Percentiles rank a stretch among this genome's conserved stretches.
Conservation (phyloP, 2,329 filamentous ascomycete species). For the Claviceps maximensis region DNA sequence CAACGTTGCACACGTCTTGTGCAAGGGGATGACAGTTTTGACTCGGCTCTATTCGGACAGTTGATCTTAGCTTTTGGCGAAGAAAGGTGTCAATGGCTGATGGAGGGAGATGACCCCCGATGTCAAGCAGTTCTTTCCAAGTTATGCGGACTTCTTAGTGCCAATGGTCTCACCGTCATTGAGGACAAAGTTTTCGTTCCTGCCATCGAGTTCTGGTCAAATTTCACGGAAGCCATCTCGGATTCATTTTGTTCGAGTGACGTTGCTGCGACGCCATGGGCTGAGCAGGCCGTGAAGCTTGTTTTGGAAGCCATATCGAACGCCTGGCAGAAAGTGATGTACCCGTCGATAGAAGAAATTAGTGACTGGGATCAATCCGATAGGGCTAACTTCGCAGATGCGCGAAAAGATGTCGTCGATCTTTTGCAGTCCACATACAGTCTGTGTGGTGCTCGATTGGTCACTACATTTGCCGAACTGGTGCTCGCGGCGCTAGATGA, state of each 20-base stretch:
- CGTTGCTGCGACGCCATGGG: slow-evolving; percentile 37
- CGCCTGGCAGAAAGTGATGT: slow-evolving; percentile 56
- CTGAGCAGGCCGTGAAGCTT: slow-evolving; percentile 41
- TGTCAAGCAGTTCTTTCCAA: slow-evolving; percentile 40
- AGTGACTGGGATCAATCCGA: slow-evolving; percentile 58
- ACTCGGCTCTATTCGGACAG: slow-evolving; percentile 51
- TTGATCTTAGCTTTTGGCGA: slow-evolving; percentile 58
- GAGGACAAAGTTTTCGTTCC: slow-evolving; percentile 66
- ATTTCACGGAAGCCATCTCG: slow-evolving; percentile 56
- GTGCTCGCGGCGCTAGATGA: slow-evolving; percentile 35
- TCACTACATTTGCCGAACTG: slow-evolving; percentile 44
- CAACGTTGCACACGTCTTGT: slow-evolving; percentile 41
- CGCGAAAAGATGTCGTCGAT: slow-evolving; percentile 67
- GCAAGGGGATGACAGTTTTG: slow-evolving; percentile 48
- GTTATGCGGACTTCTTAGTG: slow-evolving; percentile 52
- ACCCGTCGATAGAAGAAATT: slow-evolving; percentile 45
- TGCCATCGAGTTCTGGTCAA: slow-evolving; percentile 70
- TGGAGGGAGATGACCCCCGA: slow-evolving; percentile 36
- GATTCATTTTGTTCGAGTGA: slow-evolving; percentile 43
- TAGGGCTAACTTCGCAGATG: slow-evolving; percentile 53
- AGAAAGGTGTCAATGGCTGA: slow-evolving; percentile 46
- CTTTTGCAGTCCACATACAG: slow-evolving; percentile 60
- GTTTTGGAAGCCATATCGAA: slow-evolving; percentile 52
- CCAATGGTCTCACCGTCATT: slow-evolving; percentile 51
- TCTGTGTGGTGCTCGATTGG: slow-evolving; percentile 40